A percentile compares a stretch with the other conserved stretches of the same genome.
phyloP scores from a whole-genome alignment of 2,329 filamentous ascomycete species.

The Pezicula rhizophila region DNA sequence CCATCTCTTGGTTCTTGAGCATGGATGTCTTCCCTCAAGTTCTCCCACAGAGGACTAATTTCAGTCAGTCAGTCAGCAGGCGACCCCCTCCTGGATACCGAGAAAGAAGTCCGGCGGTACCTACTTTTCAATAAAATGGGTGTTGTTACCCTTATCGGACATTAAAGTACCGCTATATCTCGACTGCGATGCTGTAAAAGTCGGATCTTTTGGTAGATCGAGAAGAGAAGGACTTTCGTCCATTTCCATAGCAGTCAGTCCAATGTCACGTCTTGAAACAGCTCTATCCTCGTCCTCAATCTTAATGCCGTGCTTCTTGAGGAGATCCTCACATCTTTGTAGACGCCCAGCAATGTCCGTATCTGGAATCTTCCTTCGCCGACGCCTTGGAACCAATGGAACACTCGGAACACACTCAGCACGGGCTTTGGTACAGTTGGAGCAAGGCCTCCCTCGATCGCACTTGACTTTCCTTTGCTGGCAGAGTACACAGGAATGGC shows the following conservation, averaged over 20 bases:
- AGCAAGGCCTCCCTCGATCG: conserved; percentile 20
- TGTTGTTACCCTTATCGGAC: no score
- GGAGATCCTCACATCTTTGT: conserved; percentile 19
- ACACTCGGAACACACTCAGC: conserved; percentile 17
- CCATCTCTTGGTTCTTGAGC: no score
- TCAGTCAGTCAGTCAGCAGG: no score
- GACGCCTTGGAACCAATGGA: conserved; percentile 14
- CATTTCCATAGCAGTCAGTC: neutral
- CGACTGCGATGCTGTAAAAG: no score
- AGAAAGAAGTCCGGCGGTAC: no score
- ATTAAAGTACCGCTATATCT: no score
- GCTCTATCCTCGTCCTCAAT: conserved; percentile 13
- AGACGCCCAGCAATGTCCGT: conserved; percentile 20
- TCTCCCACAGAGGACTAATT: no score
- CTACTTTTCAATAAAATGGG: no score
- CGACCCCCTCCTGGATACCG: no score
- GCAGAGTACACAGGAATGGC: conserved; percentile 23
- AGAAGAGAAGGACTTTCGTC: conserved; percentile 1
- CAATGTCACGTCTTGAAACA: neutral
- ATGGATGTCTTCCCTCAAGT: no score
- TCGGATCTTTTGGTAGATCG: no score
- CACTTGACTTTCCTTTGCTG: conserved; percentile 24
- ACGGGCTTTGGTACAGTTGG: conserved; percentile 20
- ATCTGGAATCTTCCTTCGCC: conserved; percentile 22
- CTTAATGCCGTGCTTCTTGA: conserved; percentile 18